phyloP scores from a whole-genome alignment of 2,329 filamentous ascomycete species.

The Bretziella fagacearum region DNA sequence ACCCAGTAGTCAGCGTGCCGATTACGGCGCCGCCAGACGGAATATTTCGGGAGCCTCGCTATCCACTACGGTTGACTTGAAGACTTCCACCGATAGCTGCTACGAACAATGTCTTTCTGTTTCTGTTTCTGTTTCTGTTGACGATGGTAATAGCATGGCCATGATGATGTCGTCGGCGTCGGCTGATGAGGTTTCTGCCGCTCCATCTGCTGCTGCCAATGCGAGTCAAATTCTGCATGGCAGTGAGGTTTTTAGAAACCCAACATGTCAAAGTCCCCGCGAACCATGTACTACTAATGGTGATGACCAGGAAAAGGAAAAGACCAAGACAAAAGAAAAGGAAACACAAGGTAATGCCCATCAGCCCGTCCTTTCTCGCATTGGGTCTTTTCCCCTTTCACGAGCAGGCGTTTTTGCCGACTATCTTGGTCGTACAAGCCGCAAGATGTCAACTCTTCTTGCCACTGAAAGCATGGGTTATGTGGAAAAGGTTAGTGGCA shows the following conservation, averaged over 20 bases:
- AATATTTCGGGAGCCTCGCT: conserved; percentile 15
- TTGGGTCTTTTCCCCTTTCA: conserved; percentile 64
- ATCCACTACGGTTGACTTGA: conserved; percentile 31
- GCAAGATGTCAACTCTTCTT: conserved; percentile 64
- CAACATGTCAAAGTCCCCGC: neutral
- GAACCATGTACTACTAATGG: conserved; percentile 19
- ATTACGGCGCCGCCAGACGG: too few relatives aligned
- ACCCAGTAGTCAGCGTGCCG: conserved; percentile 31
- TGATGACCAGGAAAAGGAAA: too few relatives aligned
- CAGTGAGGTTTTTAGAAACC: conserved; percentile 60
- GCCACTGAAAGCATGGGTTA: conserved; percentile 92
- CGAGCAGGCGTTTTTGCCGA: conserved; percentile 68
- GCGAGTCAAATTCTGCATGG: conserved; percentile 79
- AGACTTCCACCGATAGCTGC: conserved; percentile 57
- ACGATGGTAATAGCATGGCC: conserved; percentile 57
- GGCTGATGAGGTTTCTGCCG: conserved; percentile 52
- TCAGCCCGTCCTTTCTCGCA: conserved; percentile 35
- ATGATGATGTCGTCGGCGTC: conserved; percentile 52
- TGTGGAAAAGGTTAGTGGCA: conserved; percentile 88
- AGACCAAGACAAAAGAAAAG: too few relatives aligned
- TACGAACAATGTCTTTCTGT: conserved; percentile 47
- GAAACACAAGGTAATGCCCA: too few relatives aligned
- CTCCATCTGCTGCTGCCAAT: neutral
- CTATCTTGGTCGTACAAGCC: conserved; percentile 63
- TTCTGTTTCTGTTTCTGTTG: too few relatives aligned